A percentile compares a stretch with the other conserved stretches of the same genome.
Evolutionary conservation across 140 eudicot genomes (phyloP).

Genomic region (Anethum foeniculum): DNA sequence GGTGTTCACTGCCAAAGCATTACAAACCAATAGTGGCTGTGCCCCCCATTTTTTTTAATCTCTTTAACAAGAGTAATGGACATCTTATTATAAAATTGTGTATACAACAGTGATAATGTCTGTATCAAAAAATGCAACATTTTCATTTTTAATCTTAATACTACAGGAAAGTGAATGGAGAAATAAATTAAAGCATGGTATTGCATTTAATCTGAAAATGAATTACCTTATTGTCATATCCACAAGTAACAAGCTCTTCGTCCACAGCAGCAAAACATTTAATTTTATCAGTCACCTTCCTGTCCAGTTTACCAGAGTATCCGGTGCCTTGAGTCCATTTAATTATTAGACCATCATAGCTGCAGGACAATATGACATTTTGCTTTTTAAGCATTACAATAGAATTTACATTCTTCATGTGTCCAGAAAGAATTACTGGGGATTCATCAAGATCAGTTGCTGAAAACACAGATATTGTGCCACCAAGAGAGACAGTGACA

Average conservation of each 20-base stretch:
- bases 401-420: slow-evolving; percentile 77
- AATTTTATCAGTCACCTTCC: slow-evolving; percentile 62
- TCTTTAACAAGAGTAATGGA: not conserved
- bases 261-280: slow-evolving; percentile 78
- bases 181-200: slow-evolving; percentile 2
- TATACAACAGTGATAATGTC: not conserved
- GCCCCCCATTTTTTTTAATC: not conserved
- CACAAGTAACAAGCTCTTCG: slow-evolving; percentile 68
- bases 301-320: slow-evolving; percentile 59
- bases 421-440: slow-evolving; percentile 72
- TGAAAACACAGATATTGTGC: slow-evolving; percentile 62
- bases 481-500: slow-evolving; percentile 91
- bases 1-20: not conserved
- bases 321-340: slow-evolving; percentile 81
- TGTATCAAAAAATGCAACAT: not conserved
- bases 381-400: slow-evolving; percentile 56
- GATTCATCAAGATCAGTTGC: slow-evolving; percentile 68
- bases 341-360: slow-evolving; percentile 80
- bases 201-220: slow-evolving; percentile 13
- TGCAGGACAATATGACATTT: slow-evolving; percentile 57
- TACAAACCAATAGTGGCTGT: not conserved
- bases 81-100: not conserved
- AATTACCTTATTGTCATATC: slow-evolving; percentile 80
- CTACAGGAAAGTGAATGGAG: not conserved
- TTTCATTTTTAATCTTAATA: not conserved